Conservation (phyloP, 1,284 basidiomycete genomes). For the Phellopilus nigrolimitatus region DNA sequence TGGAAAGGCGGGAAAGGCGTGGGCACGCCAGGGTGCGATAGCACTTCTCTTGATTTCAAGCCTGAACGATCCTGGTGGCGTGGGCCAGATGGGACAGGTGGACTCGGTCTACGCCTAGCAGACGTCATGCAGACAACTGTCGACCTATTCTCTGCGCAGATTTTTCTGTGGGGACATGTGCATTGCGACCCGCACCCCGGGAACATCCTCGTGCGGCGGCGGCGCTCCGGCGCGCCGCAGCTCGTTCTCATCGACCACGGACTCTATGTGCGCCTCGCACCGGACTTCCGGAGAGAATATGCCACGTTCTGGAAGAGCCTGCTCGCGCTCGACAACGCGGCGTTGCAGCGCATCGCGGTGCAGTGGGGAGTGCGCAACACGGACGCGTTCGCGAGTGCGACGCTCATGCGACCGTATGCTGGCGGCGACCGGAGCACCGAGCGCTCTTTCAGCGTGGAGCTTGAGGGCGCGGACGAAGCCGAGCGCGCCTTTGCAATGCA, state of each 20-base stretch:
- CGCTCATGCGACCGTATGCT: constrained; percentile 54
- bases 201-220: constrained; percentile 78
- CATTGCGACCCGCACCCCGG: constrained; percentile 77
- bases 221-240: constrained; percentile 63
- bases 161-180: constrained; percentile 87
- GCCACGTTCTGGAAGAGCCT: constrained; percentile 77
- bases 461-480: constrained; percentile 31
- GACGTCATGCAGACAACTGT: constrained; percentile 81
- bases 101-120: constrained; percentile 37
- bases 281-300: constrained; percentile 67
- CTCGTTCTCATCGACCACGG: constrained; percentile 89
- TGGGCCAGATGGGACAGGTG: too few relatives aligned
- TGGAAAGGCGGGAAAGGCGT: constrained; percentile 40
- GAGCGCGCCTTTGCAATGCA: constrained; percentile 68
- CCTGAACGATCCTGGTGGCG: too few relatives aligned
- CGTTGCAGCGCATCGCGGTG: constrained; percentile 57
- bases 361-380: constrained; percentile 80
- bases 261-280: constrained; percentile 66
- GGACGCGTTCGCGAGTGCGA: constrained; percentile 73
- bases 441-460: constrained; percentile 27
- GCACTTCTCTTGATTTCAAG: too few relatives aligned
- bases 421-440: constrained; percentile 21
- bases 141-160: constrained; percentile 78
- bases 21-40: too few relatives aligned
- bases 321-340: constrained; percentile 62